These are phyloP conservation scores for Cladosporium sphaerospermum DNA, from an alignment of 2,329 filamentous ascomycete genomes.

Conservation along the genomic window DNA sequence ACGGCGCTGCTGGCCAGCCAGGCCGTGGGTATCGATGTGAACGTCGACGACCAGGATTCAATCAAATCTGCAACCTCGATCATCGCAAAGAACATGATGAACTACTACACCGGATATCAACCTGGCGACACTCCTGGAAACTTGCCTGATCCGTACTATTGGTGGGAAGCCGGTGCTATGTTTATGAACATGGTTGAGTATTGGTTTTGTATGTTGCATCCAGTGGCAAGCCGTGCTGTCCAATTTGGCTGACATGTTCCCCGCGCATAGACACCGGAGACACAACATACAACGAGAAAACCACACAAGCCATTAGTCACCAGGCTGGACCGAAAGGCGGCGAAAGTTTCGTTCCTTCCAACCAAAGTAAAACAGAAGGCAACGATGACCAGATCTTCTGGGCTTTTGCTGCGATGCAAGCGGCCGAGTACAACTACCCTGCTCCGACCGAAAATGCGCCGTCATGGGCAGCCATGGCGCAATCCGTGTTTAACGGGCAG, in stretches of 20 bases:
- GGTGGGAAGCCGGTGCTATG: constrained; percentile 61
- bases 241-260: neutral
- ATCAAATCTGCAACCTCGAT: constrained; percentile 39
- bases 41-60: constrained; percentile 25
- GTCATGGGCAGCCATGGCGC: constrained; percentile 40
- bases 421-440: constrained; percentile 47
- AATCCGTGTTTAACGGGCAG: constrained; percentile 37
- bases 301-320: constrained; percentile 51
- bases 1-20: constrained; percentile 15
- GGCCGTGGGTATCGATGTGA: constrained; percentile 7
- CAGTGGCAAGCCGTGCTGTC: neutral
- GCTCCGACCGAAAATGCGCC: constrained; percentile 35
- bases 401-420: constrained; percentile 50
- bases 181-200: constrained; percentile 66
- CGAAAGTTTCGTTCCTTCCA: constrained; percentile 52
- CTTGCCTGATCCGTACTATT: constrained; percentile 63
- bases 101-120: constrained; percentile 49
- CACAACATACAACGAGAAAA: constrained; percentile 53
- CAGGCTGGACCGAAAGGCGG: constrained; percentile 53
- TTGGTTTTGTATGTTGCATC: constrained; percentile 51
- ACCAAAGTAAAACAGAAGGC: constrained; percentile 36
- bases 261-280: constrained; percentile 53
- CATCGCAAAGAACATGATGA: constrained; percentile 45
- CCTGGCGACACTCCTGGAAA: constrained; percentile 48
- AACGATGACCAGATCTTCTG: constrained; percentile 54